Base-by-base conservation (phyloP, 306 rosid genomes). In the Pueraria montana region DNA sequence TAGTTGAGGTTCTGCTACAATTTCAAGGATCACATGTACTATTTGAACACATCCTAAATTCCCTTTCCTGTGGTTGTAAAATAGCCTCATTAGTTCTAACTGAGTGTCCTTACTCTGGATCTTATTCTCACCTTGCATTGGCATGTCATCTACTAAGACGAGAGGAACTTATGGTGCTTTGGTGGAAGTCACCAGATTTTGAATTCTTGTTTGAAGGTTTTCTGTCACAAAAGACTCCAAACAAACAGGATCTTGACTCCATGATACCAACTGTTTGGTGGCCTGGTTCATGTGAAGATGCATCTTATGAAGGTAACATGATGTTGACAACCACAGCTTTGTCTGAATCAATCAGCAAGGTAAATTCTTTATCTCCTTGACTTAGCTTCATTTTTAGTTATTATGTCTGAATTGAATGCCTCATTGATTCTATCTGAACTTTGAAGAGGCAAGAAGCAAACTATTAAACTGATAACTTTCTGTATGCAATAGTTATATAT, bases 181-280 rank as follows among this genome's bases (percentile, higher is more conserved):
- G 97, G 98, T 96, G 99, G 97, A 96, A 89, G 83, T 96, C 95
- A 59, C 84, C 89, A 34, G 92, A 92, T 89, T 96, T 96, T 84
- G 97, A 94, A 79, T 90, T 90, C 52, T 86, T 91, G 80, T 96
- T 92, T 77, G 97, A 96, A 90, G 98, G 98, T 23, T 96, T 94
- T 85, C 88, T 96, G 65, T 94, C 98, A 38, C 96, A 72, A 79
- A 96, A 96, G 90, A 77, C 84, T 80, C 97, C 96, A 72, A 96
- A 92, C 87, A 96, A 91, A 83, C 90, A 92, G 80, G 99, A 96
- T 84, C 98, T 96, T 77, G 99, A 96, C 84, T 88, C 85, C 74
- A 67, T 96, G 94, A 91, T 96, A 85, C 98, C 99, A 62, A 91
- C 94, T 69, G 98, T 96, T 83, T 94, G 97, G 97, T 96, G 98